Evolutionary conservation across 805 yeast genomes (phyloP), one percentile per base, ranked within the genome.

Genomic region (Yamadazyma takamatsuzukensis): DNA sequence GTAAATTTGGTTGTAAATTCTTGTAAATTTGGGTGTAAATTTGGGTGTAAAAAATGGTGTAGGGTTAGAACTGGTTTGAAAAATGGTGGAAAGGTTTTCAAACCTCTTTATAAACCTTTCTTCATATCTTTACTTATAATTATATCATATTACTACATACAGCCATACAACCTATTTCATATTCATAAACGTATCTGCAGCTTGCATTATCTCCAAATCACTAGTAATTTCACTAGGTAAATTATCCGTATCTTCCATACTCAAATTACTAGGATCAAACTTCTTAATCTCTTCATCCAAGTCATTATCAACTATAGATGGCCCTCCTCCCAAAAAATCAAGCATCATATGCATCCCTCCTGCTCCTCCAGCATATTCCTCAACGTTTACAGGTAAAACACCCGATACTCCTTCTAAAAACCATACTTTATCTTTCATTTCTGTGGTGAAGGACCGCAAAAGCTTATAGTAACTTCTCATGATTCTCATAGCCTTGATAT

Each of bases 281-380:
- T 59, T 59, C 26, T 52, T 45, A 21, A 64, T 53, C 30, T 61
- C 68, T 21, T 61, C 64, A 43, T 64, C 72, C 7, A 62, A 49
- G 35, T 63, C 69, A 37, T 56, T 56, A 35, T 53, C 54, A 15
- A 64, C 60, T 13, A 66, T 62, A 7, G 66, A 54, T 10, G 70
- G 69, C 7, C 73, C 71, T 9, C 93, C 93, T 14, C 93, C 94
- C 13, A 83, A 64, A 62, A 83, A 83, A 55, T 83, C 93, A 57
- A 83, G 62, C 94, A 83, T 83, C 94, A 83, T 83, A 52, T 83
- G 88, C 87, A 82, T 82, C 41, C 93, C 93, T 33, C 94, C 93
- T 34, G 76, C 68, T 27, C 94, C 85, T 25, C 95, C 95, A 10
- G 89, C 79, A 51, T 85, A 83, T 48, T 83, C 87, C 47, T 89